phyloP scores from a whole-genome alignment of 495 filamentous ascomycete species.

The Hyaloscypha finlandica region DNA sequence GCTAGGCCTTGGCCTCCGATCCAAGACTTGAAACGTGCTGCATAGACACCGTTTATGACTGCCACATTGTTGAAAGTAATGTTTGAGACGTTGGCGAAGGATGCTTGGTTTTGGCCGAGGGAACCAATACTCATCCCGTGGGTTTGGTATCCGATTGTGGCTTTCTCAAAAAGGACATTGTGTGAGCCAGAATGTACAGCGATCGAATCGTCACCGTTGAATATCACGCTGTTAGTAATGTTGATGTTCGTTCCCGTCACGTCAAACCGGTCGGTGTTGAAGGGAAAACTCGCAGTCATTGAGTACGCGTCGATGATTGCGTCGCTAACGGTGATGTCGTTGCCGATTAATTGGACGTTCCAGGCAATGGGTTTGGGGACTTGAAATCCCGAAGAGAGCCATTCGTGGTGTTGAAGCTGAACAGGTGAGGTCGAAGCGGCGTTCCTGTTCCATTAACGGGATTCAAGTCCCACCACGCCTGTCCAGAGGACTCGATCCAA shows the following conservation, averaged over 20 bases:
- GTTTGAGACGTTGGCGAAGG: constrained; percentile 34
- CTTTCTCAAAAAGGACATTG: constrained; percentile 39
- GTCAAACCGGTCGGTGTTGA: constrained; percentile 49
- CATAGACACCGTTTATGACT: constrained; percentile 43
- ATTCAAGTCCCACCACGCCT: constrained; percentile 49
- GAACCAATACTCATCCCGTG: constrained; percentile 48
- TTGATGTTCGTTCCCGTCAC: constrained; percentile 40
- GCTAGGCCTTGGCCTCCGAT: constrained; percentile 42
- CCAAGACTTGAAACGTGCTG: constrained; percentile 47
- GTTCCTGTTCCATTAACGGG: constrained; percentile 40
- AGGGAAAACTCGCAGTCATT: constrained; percentile 41
- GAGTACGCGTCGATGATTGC: constrained; percentile 46
- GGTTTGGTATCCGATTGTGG: constrained; percentile 44
- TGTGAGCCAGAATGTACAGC: constrained; percentile 41
- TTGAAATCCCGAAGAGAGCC: constrained; percentile 42
- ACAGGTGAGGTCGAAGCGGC: constrained; percentile 40
- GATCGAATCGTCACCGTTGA: constrained; percentile 48
- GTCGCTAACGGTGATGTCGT: constrained; percentile 40
- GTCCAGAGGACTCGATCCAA: constrained; percentile 49
- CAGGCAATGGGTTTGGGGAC: constrained; percentile 47
- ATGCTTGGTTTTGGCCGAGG: constrained; percentile 40
- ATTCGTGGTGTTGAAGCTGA: constrained; percentile 42
- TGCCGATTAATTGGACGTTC: constrained; percentile 42
- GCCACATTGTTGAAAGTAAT: constrained; percentile 44
- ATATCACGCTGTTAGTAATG: constrained; percentile 42